Percentiles rank a stretch among this genome's conserved stretches.
phyloP scores from a whole-genome alignment of 2,329 filamentous ascomycete genomes.

The Neobulgaria alba region DNA sequence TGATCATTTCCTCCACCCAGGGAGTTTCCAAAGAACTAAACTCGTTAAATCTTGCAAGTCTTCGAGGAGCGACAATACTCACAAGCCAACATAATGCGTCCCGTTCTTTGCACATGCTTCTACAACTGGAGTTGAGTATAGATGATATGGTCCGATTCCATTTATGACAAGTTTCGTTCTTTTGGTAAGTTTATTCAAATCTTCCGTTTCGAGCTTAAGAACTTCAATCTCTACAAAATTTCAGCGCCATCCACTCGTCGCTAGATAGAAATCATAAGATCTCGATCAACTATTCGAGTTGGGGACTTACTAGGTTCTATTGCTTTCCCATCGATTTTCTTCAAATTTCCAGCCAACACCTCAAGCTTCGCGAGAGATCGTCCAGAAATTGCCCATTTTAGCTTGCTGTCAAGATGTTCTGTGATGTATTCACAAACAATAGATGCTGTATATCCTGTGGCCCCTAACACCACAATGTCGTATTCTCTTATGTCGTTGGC shows the following conservation, averaged over 20 bases:
- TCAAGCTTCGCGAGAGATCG: slow-evolving; percentile 67
- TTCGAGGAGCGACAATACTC: no score
- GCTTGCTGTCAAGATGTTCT: slow-evolving; percentile 59
- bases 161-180: slow-evolving; percentile 50
- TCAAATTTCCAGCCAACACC: no score
- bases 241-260: no score
- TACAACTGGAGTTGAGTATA: slow-evolving; percentile 51
- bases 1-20: slow-evolving; percentile 52
- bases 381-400: slow-evolving; percentile 84
- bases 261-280: no score
- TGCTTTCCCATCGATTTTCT: no score
- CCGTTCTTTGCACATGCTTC: slow-evolving; percentile 53
- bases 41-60: no score
- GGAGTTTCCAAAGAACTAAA: slow-evolving; percentile 51
- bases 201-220: slow-evolving; percentile 37
- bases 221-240: slow-evolving; percentile 43
- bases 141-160: slow-evolving; percentile 50
- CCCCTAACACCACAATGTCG: slow-evolving; percentile 58
- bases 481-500: slow-evolving; percentile 33
- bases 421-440: slow-evolving; percentile 69
- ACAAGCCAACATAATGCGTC: slow-evolving; percentile 51
- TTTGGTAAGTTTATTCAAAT: slow-evolving; percentile 41
- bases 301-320: no score
- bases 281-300: no score
- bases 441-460: slow-evolving; percentile 77